Base-by-base conservation (phyloP, 331 rosid genomes). In the Telfairia occidentalis region DNA sequence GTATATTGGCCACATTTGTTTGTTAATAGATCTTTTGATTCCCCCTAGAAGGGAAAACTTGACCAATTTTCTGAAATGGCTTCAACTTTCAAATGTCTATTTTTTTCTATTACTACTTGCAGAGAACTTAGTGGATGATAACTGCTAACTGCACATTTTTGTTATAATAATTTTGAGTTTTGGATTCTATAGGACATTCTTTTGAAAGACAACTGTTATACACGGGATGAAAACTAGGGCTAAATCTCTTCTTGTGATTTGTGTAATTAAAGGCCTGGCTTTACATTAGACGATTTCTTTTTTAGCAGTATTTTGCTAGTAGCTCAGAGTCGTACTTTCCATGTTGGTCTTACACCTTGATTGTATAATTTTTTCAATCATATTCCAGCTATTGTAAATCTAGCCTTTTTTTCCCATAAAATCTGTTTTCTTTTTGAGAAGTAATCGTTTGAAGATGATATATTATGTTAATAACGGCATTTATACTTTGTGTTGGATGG, bases 401-500 rank as follows among this genome's bases (percentile, higher is more conserved):
- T 10, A 63, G 9, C 4, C 28, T 61, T 28, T 29, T 71, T 9
- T 50, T 46, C 46, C 5, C n/a, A n/a, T 18, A 40, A 71, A 45
- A 26, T 1, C 5, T 3, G 9, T 16, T 34, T 2, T 9, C 2
- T 29, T 48, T 45, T 70, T 1, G 18, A 29, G 45, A n/a, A 9
- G 21, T 9, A 32, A 73, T 32, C 50, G 19, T 32, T 34, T 49
- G 32, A 30, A 52, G 21, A n/a, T 50, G 32, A 48, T 50, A 50
- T 73, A 32, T n/a, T 32, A 12, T 37, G 6, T 66, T 26, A 67
- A 77, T 75, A 35, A 64, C 76, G 3, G 5, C 19, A 3, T 19
- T 48, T 64, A 78, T n/a, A 28, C 13, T 21, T 57, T 73, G 76
- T 74, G 67, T 69, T 76, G 42, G 23, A 49, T 79, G 45, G 77